Conservation (phyloP, 129 eudicot genomes). For the Pittosporum tobira region DNA sequence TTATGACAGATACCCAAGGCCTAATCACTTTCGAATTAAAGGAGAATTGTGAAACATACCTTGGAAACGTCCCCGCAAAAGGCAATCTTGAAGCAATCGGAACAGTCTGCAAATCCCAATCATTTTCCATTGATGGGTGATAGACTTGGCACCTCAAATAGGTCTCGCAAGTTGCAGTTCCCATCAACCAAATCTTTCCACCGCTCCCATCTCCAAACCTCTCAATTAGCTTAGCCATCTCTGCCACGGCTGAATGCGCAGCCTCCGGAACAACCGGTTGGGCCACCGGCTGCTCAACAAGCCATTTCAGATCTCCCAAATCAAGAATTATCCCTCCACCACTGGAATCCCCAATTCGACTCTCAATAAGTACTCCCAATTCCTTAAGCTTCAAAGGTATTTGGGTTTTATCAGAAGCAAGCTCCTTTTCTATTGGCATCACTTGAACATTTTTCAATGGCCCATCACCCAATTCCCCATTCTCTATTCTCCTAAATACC, state of each 20-base stretch:
- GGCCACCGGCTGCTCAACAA: constrained; percentile 56
- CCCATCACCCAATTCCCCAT: constrained; percentile 42
- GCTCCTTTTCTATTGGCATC: constrained; percentile 44
- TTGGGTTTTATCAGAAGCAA: constrained; percentile 27
- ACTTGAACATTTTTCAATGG: constrained; percentile 37
- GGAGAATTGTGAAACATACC: constrained; percentile 33
- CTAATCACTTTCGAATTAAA: background rate
- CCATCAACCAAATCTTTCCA: constrained; percentile 71
- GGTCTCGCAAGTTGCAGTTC: constrained; percentile 96
- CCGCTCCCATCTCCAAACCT: constrained; percentile 24
- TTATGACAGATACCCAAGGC: too few species aligned
- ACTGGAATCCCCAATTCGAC: constrained; percentile 22
- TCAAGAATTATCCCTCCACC: constrained; percentile 43
- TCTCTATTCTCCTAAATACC: constrained; percentile 48
- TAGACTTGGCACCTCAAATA: constrained; percentile 92
- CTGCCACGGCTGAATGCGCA: constrained; percentile 37
- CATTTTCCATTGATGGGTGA: constrained; percentile 81
- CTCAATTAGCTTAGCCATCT: constrained; percentile 51
- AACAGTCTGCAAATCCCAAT: constrained; percentile 94
- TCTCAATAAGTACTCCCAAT: constrained; percentile 37
- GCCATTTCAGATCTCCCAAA: constrained; percentile 71
- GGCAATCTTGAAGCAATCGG: constrained; percentile 80
- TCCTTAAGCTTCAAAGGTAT: constrained; percentile 45
- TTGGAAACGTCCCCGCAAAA: constrained; percentile 50
- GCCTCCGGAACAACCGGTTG: constrained; percentile 32